Base-by-base conservation (phyloP, 805 yeast species). In the Wickerhamomyces sydowiorum region DNA sequence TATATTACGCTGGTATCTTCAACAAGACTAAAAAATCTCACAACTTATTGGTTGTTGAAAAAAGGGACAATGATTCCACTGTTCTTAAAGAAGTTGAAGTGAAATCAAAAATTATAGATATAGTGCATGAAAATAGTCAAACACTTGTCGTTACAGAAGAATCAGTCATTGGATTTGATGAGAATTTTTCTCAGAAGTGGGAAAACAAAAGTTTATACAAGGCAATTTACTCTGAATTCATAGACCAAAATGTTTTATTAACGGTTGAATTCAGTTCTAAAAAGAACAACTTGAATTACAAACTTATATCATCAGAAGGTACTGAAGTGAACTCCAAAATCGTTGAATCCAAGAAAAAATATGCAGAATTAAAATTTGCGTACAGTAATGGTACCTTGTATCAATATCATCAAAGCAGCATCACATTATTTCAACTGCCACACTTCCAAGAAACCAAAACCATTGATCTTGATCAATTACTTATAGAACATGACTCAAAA, bases 241-340 rank as follows among this genome's bases (percentile, higher is more conserved):
- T 55, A 32, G 52, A 51, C 23, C 40, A 49, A 37, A 44, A 52
- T 31, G 45, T 48, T 7, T 9, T 47, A 9, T 42, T 51, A 10
- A 31, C 40, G 14, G 46, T 51, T 20, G 57, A 53, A 28, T 37
- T 42, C 15, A 39, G 44, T 10, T 3, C 18, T 1, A 44, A 42
- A 37, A 52, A 48, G 31, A 36, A 42, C 13, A 55, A 39, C 20
- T 31, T 54, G 10, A 56, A 54, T 34, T 54, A 48, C 39, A 52
- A 46, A 38, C 36, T 57, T 3, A 22, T 53, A 9, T 43, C 50
- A 1, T 17, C 21, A 10, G 38, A 43, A 17, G 57, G 58, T 7
- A 43, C 43, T 8, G 61, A 57, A 32, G 20, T 57, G 19, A 46
- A 47, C 23, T 57, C 60, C 18, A 57, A 50, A 39, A 54, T 55